A percentile compares a stretch with the other conserved stretches of the same genome.
Conservation (phyloP, 805 yeast genomes). For the Monosporozyma siamensis region DNA sequence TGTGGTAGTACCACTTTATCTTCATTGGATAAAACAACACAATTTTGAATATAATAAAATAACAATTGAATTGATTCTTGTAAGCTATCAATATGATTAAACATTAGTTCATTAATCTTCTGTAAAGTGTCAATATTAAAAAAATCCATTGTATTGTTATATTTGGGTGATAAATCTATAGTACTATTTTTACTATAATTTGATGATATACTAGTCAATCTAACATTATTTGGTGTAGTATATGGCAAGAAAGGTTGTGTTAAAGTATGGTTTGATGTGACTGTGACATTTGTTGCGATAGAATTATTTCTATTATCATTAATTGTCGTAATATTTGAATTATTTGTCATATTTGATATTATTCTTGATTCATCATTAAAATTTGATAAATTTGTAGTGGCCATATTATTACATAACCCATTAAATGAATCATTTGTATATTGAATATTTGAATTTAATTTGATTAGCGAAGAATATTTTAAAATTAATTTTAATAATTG, state of each 20-base stretch:
- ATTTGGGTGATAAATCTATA: not conserved
- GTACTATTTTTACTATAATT: not conserved
- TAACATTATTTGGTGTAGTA: not conserved
- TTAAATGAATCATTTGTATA: not conserved
- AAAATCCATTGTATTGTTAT: not conserved
- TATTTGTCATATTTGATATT: not conserved
- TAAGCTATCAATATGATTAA: slow-evolving; percentile 22
- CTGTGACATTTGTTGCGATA: not conserved
- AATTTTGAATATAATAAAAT: slow-evolving; percentile 20
- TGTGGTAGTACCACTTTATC: slow-evolving; percentile 41
- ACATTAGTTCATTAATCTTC: slow-evolving; percentile 11
- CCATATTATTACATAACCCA: not conserved
- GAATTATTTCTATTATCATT: not conserved
- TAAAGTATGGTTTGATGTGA: not conserved
- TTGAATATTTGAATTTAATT: not conserved
- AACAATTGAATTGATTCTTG: slow-evolving; percentile 22
- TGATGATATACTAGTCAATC: not conserved
- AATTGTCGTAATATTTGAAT: not conserved
- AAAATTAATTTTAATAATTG: not conserved
- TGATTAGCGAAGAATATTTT: not conserved
- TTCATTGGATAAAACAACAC: slow-evolving; percentile 12
- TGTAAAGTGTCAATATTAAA: not conserved
- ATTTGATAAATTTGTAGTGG: not conserved
- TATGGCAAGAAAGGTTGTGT: not conserved
- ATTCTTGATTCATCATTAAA: too few species aligned